Base-by-base conservation (phyloP, 768 basidiomycete genomes). In the Daedaleopsis nitida region DNA sequence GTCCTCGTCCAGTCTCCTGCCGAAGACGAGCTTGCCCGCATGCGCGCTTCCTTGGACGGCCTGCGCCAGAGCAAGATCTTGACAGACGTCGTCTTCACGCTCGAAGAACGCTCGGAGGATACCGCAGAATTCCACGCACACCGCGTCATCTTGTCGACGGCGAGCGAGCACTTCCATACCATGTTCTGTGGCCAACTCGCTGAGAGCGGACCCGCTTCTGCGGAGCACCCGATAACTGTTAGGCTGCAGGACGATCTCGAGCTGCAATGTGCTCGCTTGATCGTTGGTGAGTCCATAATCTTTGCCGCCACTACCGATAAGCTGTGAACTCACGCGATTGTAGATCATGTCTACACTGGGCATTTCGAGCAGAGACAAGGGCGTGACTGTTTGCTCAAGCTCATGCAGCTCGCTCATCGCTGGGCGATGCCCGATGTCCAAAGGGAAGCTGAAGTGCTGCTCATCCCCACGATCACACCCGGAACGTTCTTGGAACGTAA, bases 51-150 rank as follows among this genome's bases (percentile, higher is more conserved):
- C 3, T 81, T 81, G 64, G 63, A 76, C 17, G 62, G 66, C 23
- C 73, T 81, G 64, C 71, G 82, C 11, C 55, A 58, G 35, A 59
- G 68, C 12, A 65, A 70, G 5, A 52, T 60, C 17, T 68, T 80
- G 16, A 76, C 74, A 0, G 80, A 82, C 63, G 73, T 80, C 23
- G 52, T 65, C 5, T 77, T 83, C 54, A 51, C 65, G 23, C 66
- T 69, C 4, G 58, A 65, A 12, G 67, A 32, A 50, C 19, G 7
- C 23, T n/a, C 5, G 27, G 27, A 38, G 17, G 12, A 69, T 9
- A 66, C 50, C 8, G 64, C 59, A 17, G 65, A 57, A 5, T 67
- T 79, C n/a, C 67, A 69, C 5, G 80, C 77, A 1, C 81, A 82
- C 64, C 75, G 78, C 5, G 59, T 70, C 3, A 78, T 78, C 58